Conservation (phyloP, 805 yeast genomes). For the Torulaspora quercuum region DNA sequence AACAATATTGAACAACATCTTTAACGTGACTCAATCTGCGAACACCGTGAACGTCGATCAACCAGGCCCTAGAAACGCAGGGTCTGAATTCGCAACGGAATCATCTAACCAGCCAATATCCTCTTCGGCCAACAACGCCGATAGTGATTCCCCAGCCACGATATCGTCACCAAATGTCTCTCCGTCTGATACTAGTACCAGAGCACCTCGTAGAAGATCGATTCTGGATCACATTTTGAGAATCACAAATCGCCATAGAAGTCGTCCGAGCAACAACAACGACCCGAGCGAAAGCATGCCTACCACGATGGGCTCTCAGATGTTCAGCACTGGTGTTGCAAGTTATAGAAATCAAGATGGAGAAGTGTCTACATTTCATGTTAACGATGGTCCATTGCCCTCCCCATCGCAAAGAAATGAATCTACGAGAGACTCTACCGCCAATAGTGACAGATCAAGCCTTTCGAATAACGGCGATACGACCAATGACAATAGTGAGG, state of each 20-base stretch:
- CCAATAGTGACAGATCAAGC: background rate
- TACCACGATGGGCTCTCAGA: conserved; percentile 1
- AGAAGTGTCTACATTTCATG: conserved; percentile 25
- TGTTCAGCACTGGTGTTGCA: conserved; percentile 36
- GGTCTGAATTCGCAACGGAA: too few relatives aligned
- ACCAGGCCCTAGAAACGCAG: too few relatives aligned
- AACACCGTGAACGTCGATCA: conserved; percentile 7
- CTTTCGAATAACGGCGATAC: conserved; percentile 1
- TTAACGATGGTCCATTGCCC: conserved; percentile 15
- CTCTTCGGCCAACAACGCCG: background rate
- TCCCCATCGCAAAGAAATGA: conserved; percentile 7
- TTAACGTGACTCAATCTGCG: conserved; percentile 15
- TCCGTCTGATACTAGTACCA: background rate
- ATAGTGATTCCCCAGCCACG: too few relatives aligned
- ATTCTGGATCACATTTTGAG: conserved; percentile 19
- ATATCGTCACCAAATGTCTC: too few relatives aligned
- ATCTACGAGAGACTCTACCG: background rate
- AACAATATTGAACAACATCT: conserved; percentile 24
- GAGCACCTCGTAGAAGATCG: conserved; percentile 17
- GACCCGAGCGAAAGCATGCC: background rate
- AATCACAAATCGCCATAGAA: conserved; percentile 16
- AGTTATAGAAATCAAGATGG: conserved; percentile 34
- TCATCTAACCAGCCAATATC: background rate
- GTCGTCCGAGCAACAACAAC: conserved; percentile 8
- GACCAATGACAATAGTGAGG: conserved; percentile 4